These are phyloP conservation scores for Solanum aculeatissimum DNA, from an alignment of 305 asterid species.

Conservation along the genomic window DNA sequence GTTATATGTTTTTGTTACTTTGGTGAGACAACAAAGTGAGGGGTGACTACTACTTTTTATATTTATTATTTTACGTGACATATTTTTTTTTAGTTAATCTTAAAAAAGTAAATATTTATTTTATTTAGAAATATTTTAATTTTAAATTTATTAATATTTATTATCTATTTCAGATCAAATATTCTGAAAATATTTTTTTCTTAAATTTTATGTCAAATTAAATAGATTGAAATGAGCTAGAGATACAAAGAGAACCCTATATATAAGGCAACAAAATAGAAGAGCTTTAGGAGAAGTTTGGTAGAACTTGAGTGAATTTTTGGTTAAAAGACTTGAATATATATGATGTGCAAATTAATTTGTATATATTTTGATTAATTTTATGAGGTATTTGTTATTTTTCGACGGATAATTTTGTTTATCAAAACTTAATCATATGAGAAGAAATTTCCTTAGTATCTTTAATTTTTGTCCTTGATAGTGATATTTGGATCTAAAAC, in stretches of 20 bases:
- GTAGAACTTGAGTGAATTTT: not conserved
- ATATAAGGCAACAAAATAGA: too few species aligned
- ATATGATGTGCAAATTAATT: not conserved
- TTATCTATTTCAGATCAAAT: too few species aligned
- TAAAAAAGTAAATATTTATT: too few species aligned
- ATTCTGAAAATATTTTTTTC: not conserved
- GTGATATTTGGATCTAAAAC: not conserved
- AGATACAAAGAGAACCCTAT: too few species aligned
- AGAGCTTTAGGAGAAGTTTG: too few species aligned
- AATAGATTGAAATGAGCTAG: too few species aligned
- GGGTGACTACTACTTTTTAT: not conserved
- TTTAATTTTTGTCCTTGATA: not conserved
- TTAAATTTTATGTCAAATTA: too few species aligned
- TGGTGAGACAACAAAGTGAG: not conserved
- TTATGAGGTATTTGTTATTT: not conserved
- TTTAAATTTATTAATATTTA: too few species aligned
- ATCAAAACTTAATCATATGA: not conserved
- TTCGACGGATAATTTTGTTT: not conserved
- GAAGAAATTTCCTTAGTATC: fast-evolving
- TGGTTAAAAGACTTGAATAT: not conserved
- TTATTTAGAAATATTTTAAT: too few species aligned
- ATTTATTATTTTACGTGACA: too few species aligned
- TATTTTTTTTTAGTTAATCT: too few species aligned
- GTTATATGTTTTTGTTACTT: not conserved
- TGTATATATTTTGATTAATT: fast-evolving